These are phyloP conservation scores for Ascobolus immersus DNA, from an alignment of 495 filamentous ascomycete species.

Conservation along the genomic window DNA sequence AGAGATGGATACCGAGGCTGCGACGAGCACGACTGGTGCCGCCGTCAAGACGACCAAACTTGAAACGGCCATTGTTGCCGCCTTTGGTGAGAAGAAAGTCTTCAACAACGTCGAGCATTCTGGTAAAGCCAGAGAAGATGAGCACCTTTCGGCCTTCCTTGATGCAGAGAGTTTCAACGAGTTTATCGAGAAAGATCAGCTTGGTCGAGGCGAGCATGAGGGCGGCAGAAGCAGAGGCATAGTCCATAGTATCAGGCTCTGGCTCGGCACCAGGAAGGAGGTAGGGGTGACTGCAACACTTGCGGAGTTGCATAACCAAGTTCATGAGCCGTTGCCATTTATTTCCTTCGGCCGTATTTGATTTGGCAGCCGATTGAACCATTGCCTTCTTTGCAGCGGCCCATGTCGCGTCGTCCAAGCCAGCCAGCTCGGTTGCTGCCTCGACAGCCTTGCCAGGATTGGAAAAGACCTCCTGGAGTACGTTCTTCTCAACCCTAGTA, in stretches of 20 bases:
- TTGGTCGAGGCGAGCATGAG: constrained; percentile 34
- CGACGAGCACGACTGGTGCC: constrained; percentile 26
- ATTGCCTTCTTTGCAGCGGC: constrained; percentile 16
- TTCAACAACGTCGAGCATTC: constrained; percentile 33
- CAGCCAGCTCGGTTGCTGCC: too few species aligned
- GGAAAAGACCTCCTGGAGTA: constrained; percentile 32
- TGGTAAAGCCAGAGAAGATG: constrained; percentile 37
- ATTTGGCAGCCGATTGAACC: constrained; percentile 18
- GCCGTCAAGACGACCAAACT: constrained; percentile 33
- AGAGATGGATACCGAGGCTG: constrained; percentile 32
- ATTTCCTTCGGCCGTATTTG: constrained; percentile 11
- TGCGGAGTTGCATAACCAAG: constrained; percentile 37
- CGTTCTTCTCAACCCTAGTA: constrained; percentile 27
- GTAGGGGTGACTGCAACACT: constrained; percentile 40
- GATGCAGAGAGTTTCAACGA: constrained; percentile 31
- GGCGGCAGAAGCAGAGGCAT: too few species aligned
- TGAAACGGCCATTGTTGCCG: constrained; percentile 22
- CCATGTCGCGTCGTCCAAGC: constrained; percentile 17
- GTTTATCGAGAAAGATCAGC: constrained; percentile 36
- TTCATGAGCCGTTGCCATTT: constrained; percentile 34
- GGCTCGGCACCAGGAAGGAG: constrained; percentile 27
- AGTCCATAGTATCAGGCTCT: constrained; percentile 24
- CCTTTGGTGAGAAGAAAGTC: constrained; percentile 28
- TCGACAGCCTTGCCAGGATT: constrained; percentile 24
- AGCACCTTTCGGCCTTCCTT: constrained; percentile 32